Conservation (phyloP, 2,329 filamentous ascomycete genomes). For the Fusarium udum region DNA sequence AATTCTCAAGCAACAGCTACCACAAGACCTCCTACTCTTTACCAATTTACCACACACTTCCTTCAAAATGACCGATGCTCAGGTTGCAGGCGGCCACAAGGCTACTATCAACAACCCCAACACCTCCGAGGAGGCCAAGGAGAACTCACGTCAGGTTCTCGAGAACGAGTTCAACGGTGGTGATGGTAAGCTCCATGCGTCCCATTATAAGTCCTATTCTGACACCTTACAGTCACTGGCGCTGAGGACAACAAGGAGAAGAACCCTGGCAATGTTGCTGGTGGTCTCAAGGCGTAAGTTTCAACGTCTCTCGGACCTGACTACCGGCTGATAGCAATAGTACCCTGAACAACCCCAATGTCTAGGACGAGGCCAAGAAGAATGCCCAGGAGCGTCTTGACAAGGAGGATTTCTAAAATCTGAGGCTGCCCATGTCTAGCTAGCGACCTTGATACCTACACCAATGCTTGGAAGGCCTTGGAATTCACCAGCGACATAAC, state of each 20-base stretch:
- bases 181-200: conserved; percentile 41
- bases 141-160: conserved; percentile 63
- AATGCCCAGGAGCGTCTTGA: conserved; percentile 62
- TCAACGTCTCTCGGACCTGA: no score
- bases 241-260: conserved; percentile 53
- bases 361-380: conserved; percentile 65
- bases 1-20: background rate
- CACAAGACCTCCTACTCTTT: background rate
- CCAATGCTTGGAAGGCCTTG: background rate
- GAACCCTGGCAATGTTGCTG: conserved; percentile 64
- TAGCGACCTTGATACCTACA: background rate
- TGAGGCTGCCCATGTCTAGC: background rate
- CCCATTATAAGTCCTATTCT: background rate
- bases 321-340: conserved; percentile 37
- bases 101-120: conserved; percentile 67
- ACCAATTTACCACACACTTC: conserved; percentile 6
- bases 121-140: conserved; percentile 63
- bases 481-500: background rate
- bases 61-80: conserved; percentile 59
- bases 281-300: conserved; percentile 61
- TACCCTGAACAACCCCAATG: conserved; percentile 65
- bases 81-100: conserved; percentile 67
- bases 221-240: conserved; percentile 40
- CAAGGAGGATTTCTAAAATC: conserved; percentile 23
- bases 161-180: conserved; percentile 59